Percentiles rank a stretch among this genome's conserved stretches.
Evolutionary conservation across 2,329 filamentous ascomycete species (phyloP).

Genomic region (Botrytis byssoidea): DNA sequence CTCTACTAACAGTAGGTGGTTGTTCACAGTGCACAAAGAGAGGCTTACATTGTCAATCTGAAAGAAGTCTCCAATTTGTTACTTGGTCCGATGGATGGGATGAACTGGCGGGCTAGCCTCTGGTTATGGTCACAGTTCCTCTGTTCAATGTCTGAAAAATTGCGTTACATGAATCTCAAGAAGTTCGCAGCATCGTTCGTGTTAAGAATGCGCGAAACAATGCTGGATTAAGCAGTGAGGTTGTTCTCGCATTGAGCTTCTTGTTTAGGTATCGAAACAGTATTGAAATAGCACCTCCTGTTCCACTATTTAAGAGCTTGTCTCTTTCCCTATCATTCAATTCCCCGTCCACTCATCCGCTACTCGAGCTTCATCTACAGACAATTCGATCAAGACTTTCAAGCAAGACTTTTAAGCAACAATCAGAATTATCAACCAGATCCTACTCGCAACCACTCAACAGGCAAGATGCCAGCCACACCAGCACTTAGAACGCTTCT

Average conservation of each 20-base stretch:
- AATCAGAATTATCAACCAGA: conserved; percentile 4
- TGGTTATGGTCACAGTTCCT: neutral
- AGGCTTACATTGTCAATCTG: neutral
- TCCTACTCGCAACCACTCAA: neutral
- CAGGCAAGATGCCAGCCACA: neutral
- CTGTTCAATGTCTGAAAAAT: neutral
- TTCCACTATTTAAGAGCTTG: neutral
- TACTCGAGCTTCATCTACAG: neutral
- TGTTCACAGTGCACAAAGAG: neutral
- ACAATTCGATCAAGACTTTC: neutral
- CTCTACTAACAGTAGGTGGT: neutral
- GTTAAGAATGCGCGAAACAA: neutral
- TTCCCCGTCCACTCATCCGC: neutral
- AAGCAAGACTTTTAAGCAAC: neutral
- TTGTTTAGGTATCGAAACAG: neutral
- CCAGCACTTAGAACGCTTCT: neutral
- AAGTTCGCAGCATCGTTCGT: neutral
- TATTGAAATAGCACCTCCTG: neutral
- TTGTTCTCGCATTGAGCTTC: neutral
- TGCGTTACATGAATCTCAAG: neutral
- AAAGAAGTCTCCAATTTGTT: neutral
- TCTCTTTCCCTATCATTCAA: neutral
- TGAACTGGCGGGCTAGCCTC: neutral
- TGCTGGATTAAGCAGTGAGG: neutral
- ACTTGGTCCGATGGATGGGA: neutral